Evolutionary conservation across 2,329 filamentous ascomycete genomes (phyloP).

Genomic region (Rutstroemia sp.): DNA sequence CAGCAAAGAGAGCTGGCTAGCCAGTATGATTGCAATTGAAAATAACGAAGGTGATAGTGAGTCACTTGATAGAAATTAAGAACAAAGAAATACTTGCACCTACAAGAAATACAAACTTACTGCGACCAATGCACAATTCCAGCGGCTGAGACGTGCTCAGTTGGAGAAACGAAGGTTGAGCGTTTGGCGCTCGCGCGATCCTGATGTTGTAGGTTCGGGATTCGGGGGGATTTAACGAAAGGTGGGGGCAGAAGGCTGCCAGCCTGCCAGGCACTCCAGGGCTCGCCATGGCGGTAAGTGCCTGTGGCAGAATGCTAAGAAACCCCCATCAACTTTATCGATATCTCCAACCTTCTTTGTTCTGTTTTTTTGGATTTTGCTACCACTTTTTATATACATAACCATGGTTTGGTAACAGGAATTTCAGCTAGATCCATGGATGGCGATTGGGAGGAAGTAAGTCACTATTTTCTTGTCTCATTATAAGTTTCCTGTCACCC

Average conservation of each 20-base stretch:
- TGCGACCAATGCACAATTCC: slow-evolving; percentile 4
- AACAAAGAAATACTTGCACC: neutral
- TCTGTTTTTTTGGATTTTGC: neutral
- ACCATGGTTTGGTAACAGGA: slow-evolving; percentile 7
- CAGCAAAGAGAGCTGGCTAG: too few relatives aligned
- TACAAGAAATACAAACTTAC: neutral
- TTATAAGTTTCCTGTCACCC: neutral
- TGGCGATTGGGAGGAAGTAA: slow-evolving; percentile 61
- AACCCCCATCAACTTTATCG: neutral
- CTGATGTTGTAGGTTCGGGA: neutral
- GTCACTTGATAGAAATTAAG: neutral
- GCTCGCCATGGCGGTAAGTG: too few relatives aligned
- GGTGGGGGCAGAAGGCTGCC: too few relatives aligned
- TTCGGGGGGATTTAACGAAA: neutral
- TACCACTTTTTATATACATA: slow-evolving; percentile 5
- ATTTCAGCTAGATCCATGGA: slow-evolving; percentile 41
- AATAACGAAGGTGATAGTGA: neutral
- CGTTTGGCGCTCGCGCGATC: too few relatives aligned
- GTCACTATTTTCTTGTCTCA: slow-evolving; percentile 25
- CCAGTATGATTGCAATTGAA: neutral
- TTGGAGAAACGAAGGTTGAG: too few relatives aligned
- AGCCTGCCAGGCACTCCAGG: too few relatives aligned
- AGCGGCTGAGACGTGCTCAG: slow-evolving; percentile 9
- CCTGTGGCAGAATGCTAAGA: neutral
- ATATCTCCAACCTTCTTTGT: neutral